phyloP scores from a whole-genome alignment of 306 rosid genomes.

The Gastrolobium villosum region DNA sequence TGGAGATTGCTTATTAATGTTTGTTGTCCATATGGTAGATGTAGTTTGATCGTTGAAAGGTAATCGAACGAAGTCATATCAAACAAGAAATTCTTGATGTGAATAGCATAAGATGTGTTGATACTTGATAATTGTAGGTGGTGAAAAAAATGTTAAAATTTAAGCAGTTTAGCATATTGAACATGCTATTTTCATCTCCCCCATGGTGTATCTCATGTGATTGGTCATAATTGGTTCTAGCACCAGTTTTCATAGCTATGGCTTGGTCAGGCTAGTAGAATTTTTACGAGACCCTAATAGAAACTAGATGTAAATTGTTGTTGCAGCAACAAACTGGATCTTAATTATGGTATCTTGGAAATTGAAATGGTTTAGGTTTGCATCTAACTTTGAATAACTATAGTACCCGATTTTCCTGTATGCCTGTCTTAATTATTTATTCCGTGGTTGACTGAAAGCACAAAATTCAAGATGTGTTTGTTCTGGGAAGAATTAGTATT shows the following conservation, averaged over 20 bases:
- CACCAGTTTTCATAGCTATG: slow-evolving; percentile 16
- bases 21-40: slow-evolving; percentile 12
- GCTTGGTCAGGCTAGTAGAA: slow-evolving; percentile 6
- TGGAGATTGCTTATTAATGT: not conserved
- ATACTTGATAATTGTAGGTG: slow-evolving; percentile 32
- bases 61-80: slow-evolving; percentile 17
- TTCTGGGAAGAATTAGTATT: not conserved
- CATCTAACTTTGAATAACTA: slow-evolving; percentile 24
- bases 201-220: not conserved
- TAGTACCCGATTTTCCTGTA: not conserved
- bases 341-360: slow-evolving; percentile 19
- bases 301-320: slow-evolving; percentile 24
- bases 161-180: slow-evolving; percentile 10
- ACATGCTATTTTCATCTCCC: not conserved
- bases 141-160: slow-evolving; percentile 11
- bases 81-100: slow-evolving; percentile 5
- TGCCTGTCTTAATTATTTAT: slow-evolving; percentile 11
- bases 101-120: slow-evolving; percentile 15
- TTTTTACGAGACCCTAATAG: not conserved
- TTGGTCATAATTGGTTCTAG: slow-evolving; percentile 16
- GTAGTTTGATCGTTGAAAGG: slow-evolving; percentile 40
- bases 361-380: slow-evolving; percentile 21
- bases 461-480: not conserved
- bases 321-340: slow-evolving; percentile 24
- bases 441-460: not conserved